A percentile compares a stretch with the other conserved stretches of the same genome.
These are phyloP conservation scores for Cryptococcus amylolentus DNA, from an alignment of 1,284 basidiomycete genomes.

Conservation along the genomic window DNA sequence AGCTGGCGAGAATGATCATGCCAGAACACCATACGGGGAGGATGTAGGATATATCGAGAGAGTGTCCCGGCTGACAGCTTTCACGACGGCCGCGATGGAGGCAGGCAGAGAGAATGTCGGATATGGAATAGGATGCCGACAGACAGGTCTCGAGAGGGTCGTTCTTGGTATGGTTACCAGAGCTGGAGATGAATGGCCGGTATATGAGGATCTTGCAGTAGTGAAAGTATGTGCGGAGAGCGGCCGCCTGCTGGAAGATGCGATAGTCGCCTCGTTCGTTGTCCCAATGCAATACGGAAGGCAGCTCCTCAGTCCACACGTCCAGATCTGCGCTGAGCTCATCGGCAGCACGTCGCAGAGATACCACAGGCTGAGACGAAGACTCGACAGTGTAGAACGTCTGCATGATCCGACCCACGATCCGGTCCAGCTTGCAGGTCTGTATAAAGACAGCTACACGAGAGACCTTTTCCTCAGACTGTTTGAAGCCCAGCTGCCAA, in stretches of 20 bases:
- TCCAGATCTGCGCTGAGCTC: conserved; percentile 67
- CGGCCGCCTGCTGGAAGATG: conserved; percentile 68
- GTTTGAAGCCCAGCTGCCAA: conserved; percentile 59
- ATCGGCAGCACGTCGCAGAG: conserved; percentile 58
- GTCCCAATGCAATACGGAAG: conserved; percentile 70
- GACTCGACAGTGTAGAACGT: conserved; percentile 58
- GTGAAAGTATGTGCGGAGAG: conserved; percentile 66
- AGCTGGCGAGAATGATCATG: too few species aligned
- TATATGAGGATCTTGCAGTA: conserved; percentile 67
- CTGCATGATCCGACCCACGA: conserved; percentile 62
- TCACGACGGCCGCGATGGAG: too few species aligned
- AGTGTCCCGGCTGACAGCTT: too few species aligned
- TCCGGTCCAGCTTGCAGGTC: conserved; percentile 65
- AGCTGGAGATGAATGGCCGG: conserved; percentile 39
- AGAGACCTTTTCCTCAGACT: conserved; percentile 56
- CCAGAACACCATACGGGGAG: too few species aligned
- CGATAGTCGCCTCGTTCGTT: conserved; percentile 59
- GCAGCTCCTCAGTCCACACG: conserved; percentile 71
- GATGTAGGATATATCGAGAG: too few species aligned
- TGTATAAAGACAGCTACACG: conserved; percentile 63
- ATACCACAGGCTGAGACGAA: too few species aligned
- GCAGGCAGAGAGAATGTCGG: too few species aligned
- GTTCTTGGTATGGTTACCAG: too few species aligned
- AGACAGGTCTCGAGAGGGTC: too few species aligned
- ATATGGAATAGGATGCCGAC: too few species aligned